phyloP scores from a whole-genome alignment of 2,329 filamentous ascomycete species.

The Trichophyton mentagrophytes region DNA sequence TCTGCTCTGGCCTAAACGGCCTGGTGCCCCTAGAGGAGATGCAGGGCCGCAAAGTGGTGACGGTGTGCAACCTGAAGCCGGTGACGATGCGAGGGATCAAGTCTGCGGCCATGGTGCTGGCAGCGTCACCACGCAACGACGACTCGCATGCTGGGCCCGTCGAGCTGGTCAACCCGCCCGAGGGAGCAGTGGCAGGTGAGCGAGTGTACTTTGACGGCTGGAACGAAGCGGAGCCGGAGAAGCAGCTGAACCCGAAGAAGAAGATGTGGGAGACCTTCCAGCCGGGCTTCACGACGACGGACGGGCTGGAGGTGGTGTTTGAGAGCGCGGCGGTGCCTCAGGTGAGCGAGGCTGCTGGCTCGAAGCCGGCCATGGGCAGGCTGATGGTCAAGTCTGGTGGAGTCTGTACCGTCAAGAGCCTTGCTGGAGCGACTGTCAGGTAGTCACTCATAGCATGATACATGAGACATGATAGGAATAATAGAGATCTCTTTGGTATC shows the following conservation, averaged over 20 bases:
- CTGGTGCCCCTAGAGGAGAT: slow-evolving; percentile 87
- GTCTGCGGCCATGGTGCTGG: slow-evolving; percentile 79
- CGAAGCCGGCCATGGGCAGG: slow-evolving; percentile 41
- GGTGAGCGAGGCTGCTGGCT: slow-evolving; percentile 53
- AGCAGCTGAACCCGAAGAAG: slow-evolving; percentile 95
- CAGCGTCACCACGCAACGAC: slow-evolving; percentile 70
- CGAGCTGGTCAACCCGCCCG: slow-evolving; percentile 78
- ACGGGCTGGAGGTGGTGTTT: slow-evolving; percentile 69
- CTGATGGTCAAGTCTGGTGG: slow-evolving; percentile 67
- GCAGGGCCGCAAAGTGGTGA: slow-evolving; percentile 89
- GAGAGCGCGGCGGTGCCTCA: slow-evolving; percentile 66
- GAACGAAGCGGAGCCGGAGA: slow-evolving; percentile 74
- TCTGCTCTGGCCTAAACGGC: slow-evolving; percentile 93
- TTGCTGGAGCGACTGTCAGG: slow-evolving; percentile 71
- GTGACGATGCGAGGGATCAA: slow-evolving; percentile 95
- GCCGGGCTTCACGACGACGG: slow-evolving; percentile 87
- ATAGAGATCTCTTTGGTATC: not conserved
- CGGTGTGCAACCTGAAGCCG: slow-evolving; percentile 95
- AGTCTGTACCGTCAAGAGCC: slow-evolving; percentile 66
- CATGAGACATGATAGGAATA: too few species aligned
- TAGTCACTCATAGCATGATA: slow-evolving; percentile 33
- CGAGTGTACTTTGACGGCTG: slow-evolving; percentile 89
- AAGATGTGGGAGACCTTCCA: slow-evolving; percentile 98
- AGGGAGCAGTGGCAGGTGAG: slow-evolving; percentile 67
- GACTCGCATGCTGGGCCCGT: slow-evolving; percentile 84